Conservation (phyloP, 2,329 filamentous ascomycete genomes). For the Sphaerostilbella broomeana region DNA sequence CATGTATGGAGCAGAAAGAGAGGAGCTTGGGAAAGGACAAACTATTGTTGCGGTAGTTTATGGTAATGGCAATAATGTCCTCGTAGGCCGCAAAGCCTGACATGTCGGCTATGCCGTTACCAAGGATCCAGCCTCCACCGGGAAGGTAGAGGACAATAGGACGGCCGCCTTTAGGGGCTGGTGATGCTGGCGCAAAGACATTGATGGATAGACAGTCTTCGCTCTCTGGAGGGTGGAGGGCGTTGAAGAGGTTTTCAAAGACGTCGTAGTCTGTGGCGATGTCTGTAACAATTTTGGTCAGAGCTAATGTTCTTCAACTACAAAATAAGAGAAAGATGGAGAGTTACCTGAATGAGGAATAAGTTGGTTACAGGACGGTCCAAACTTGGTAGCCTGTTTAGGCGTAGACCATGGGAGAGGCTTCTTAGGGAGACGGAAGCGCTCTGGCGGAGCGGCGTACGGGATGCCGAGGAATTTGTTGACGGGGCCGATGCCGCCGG, state of each 20-base stretch:
- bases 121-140: slow-evolving; percentile 21
- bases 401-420: slow-evolving; percentile 16
- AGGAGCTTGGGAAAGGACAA: too few relatives aligned
- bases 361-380: slow-evolving; percentile 17
- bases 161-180: slow-evolving; percentile 9
- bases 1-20: too few relatives aligned
- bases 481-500: slow-evolving; percentile 13
- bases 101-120: slow-evolving; percentile 18
- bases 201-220: slow-evolving; percentile 26
- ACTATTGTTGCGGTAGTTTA: slow-evolving; percentile 23
- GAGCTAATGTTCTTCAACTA: not conserved
- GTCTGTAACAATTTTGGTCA: slow-evolving; percentile 10
- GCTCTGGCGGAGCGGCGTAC: slow-evolving; percentile 15
- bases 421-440: slow-evolving; percentile 15
- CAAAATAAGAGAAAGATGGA: too few relatives aligned
- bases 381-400: slow-evolving; percentile 13
- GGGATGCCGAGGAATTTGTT: slow-evolving; percentile 21
- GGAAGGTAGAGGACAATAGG: slow-evolving; percentile 23
- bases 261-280: slow-evolving; percentile 17
- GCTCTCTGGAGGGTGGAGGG: slow-evolving; percentile 17
- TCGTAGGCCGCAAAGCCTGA: slow-evolving; percentile 23
- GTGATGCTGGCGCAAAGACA: slow-evolving; percentile 19
- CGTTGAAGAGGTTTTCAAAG: slow-evolving; percentile 17
- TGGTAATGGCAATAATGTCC: slow-evolving; percentile 21
- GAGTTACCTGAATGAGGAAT: slow-evolving; percentile 16